phyloP scores from a whole-genome alignment of 331 rosid genomes.

The Spiraea crenata region DNA sequence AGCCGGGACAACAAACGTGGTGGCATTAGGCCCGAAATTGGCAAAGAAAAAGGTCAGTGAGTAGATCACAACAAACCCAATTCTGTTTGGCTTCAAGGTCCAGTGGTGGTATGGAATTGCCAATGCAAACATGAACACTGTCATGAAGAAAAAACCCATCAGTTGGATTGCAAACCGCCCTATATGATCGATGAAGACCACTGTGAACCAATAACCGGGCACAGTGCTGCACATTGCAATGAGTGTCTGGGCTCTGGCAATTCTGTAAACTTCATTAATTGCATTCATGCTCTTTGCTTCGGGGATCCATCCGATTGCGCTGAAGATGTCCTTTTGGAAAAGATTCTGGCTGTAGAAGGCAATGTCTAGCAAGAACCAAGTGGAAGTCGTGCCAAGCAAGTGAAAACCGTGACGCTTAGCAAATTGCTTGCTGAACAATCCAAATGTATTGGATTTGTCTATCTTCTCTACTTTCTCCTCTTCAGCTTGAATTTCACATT shows the following conservation, averaged over 20 bases:
- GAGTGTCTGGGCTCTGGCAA: conserved; percentile 80
- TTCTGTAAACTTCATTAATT: conserved; percentile 58
- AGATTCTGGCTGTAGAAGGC: conserved; percentile 91
- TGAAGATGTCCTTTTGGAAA: conserved; percentile 85
- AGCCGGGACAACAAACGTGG: conserved; percentile 84
- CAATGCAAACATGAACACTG: conserved; percentile 82
- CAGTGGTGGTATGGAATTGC: conserved; percentile 89
- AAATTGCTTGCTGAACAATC: conserved; percentile 60
- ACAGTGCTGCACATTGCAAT: conserved; percentile 84
- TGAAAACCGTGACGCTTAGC: conserved; percentile 68
- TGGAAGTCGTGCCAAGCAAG: conserved; percentile 64
- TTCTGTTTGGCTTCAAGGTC: conserved; percentile 40
- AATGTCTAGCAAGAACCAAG: conserved; percentile 86
- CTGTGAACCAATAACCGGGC: conserved; percentile 94
- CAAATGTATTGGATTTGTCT: conserved; percentile 31
- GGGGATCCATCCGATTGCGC: conserved; percentile 81
- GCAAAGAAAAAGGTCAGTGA: conserved; percentile 81
- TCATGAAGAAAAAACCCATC: conserved; percentile 94
- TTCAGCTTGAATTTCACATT: conserved; percentile 55
- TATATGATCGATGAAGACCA: conserved; percentile 51
- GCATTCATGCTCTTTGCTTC: conserved; percentile 60
- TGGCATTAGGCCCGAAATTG: conserved; percentile 88
- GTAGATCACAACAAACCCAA: conserved; percentile 69
- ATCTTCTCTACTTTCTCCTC: conserved; percentile 37
- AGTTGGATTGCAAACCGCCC: conserved; percentile 80